A percentile compares a stretch with the other conserved stretches of the same genome.
Conservation (phyloP, 768 basidiomycete genomes). For the Plicaturopsis crispa region DNA sequence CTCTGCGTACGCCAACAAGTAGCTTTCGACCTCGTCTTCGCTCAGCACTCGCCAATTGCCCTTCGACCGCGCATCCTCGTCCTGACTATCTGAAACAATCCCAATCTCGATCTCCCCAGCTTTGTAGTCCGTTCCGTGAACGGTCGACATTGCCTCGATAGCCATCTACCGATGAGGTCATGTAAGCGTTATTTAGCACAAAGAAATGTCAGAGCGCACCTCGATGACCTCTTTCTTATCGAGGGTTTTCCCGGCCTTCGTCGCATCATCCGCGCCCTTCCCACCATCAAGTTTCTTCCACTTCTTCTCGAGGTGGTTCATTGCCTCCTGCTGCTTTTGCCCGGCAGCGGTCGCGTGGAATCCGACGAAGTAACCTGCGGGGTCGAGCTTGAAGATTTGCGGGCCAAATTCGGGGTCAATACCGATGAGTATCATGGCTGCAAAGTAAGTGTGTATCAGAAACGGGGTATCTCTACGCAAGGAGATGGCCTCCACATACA, state of each 20-base stretch:
- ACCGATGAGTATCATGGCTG: slow-evolving; percentile 96
- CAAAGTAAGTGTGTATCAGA: too few species aligned
- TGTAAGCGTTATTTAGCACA: neutral
- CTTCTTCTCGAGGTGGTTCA: slow-evolving; percentile 97
- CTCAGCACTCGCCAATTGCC: slow-evolving; percentile 78
- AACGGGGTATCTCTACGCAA: too few species aligned
- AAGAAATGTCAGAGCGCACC: slow-evolving; percentile 30
- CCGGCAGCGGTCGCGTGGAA: slow-evolving; percentile 97
- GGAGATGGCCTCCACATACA: too few species aligned
- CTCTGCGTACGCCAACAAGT: slow-evolving; percentile 83
- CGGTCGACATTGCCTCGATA: slow-evolving; percentile 89
- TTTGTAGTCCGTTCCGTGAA: slow-evolving; percentile 96
- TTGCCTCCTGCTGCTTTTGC: slow-evolving; percentile 96
- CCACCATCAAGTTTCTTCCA: slow-evolving; percentile 92
- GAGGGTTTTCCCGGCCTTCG: slow-evolving; percentile 66
- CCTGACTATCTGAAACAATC: slow-evolving; percentile 70
- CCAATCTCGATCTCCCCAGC: slow-evolving; percentile 94
- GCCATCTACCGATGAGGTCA: slow-evolving; percentile 52
- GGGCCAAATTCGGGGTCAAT: slow-evolving; percentile 87
- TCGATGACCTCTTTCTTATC: slow-evolving; percentile 81
- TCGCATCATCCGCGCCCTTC: slow-evolving; percentile 71
- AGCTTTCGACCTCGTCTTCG: slow-evolving; percentile 70
- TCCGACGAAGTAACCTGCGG: slow-evolving; percentile 97
- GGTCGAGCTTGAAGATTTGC: slow-evolving; percentile 98
- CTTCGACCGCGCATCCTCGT: slow-evolving; percentile 64